Conservation (phyloP, 1,284 basidiomycete species). For the Cutaneotrichosporon spelunceum region DNA sequence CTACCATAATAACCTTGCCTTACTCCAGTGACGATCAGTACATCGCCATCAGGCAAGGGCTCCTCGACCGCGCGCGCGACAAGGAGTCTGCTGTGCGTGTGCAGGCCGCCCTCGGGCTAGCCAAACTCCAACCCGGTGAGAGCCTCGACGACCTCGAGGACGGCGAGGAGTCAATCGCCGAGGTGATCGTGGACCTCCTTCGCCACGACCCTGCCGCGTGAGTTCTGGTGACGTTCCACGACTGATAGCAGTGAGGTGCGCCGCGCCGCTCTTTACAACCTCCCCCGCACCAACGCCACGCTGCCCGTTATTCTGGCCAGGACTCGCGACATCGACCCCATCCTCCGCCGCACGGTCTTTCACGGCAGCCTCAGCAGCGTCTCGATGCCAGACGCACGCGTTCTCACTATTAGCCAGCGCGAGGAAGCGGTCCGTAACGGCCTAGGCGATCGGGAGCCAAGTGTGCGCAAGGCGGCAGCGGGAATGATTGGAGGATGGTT, state of each 20-base stretch:
- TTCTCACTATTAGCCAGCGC: slow-evolving; percentile 70
- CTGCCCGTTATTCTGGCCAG: slow-evolving; percentile 71
- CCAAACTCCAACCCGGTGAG: slow-evolving; percentile 76
- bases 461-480: slow-evolving; percentile 74
- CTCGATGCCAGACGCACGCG: slow-evolving; percentile 64
- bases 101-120: slow-evolving; percentile 79
- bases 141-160: slow-evolving; percentile 64
- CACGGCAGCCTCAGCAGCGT: slow-evolving; percentile 57
- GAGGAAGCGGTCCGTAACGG: slow-evolving; percentile 76
- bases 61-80: slow-evolving; percentile 78
- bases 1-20: not conserved
- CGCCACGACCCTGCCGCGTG: slow-evolving; percentile 74
- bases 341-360: slow-evolving; percentile 79
- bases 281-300: slow-evolving; percentile 63
- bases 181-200: slow-evolving; percentile 70
- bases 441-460: slow-evolving; percentile 78
- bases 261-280: slow-evolving; percentile 75
- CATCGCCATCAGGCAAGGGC: slow-evolving; percentile 61
- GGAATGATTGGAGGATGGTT: slow-evolving; percentile 76
- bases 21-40: slow-evolving; percentile 74
- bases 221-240: slow-evolving; percentile 43
- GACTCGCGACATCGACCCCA: slow-evolving; percentile 78
- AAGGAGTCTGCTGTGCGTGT: slow-evolving; percentile 80
- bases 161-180: slow-evolving; percentile 63
- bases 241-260: slow-evolving; percentile 73